Conservation (phyloP, 306 rosid genomes). For the Cyamopsis tetragonoloba region DNA sequence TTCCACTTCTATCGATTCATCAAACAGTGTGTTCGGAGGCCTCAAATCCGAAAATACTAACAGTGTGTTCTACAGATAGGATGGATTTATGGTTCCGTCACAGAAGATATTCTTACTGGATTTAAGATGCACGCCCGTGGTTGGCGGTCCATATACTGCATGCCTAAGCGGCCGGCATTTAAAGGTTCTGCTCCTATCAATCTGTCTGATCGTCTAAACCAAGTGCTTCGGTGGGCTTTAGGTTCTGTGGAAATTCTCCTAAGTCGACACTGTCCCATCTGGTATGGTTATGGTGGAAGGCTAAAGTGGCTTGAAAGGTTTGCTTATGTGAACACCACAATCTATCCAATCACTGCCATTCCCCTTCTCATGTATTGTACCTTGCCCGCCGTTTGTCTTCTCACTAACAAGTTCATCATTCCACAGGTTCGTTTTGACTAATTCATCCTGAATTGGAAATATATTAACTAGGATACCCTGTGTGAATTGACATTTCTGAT, state of each 20-base stretch:
- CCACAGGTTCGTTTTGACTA: constrained; percentile 70
- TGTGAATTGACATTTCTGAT: neutral
- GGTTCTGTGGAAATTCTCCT: constrained; percentile 96
- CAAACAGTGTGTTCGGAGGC: too few species aligned
- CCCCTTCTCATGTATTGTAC: constrained; percentile 94
- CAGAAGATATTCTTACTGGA: constrained; percentile 98
- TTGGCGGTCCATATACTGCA: constrained; percentile 95
- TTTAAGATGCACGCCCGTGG: constrained; percentile 99
- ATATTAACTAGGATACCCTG: neutral
- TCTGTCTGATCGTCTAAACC: constrained; percentile 97
- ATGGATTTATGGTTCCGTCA: constrained; percentile 98
- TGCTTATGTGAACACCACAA: constrained; percentile 93
- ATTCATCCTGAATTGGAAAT: neutral
- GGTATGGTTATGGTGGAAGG: constrained; percentile 96
- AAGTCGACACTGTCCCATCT: constrained; percentile 92
- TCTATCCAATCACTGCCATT: constrained; percentile 84
- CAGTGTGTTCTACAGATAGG: constrained; percentile 79
- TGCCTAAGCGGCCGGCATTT: constrained; percentile 85
- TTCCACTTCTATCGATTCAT: neutral
- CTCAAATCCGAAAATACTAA: too few species aligned
- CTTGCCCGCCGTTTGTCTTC: constrained; percentile 93
- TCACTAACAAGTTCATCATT: constrained; percentile 94
- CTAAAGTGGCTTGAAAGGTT: constrained; percentile 95
- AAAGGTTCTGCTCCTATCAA: constrained; percentile 99
- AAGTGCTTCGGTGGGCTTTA: constrained; percentile 96